Evolutionary conservation across 2,329 filamentous ascomycete genomes (phyloP), one percentile per base, ranked within the genome.

Genomic region (Sodiomyces alkalinus): DNA sequence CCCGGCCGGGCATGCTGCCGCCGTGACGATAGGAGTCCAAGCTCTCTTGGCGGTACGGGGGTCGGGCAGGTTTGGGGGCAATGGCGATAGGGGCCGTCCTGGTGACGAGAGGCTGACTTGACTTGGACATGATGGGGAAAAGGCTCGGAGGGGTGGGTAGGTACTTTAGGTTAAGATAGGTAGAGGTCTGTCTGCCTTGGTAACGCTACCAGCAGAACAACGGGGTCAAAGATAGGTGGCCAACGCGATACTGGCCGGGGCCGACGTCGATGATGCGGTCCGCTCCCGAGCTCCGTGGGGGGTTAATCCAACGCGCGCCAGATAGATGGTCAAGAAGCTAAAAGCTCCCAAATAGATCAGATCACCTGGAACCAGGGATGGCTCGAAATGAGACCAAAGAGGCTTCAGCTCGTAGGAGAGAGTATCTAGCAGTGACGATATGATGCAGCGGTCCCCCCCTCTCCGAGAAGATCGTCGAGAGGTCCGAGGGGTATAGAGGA

Each of bases 81-180:
- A 76, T 76, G 48, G 70, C 64, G 48, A 76, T 75, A 41, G 71
- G 71, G 46, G 67, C 68, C 53, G 70, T 73, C 51, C 71, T 59
- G 38, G 63, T 58, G 47, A 73, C 56, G 44, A 61, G 51, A 43
- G 51, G 18, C 11, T 27, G 26, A 17, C 17, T 57, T 40, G 64
- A 56, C 42, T 59, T 63, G 41, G 67, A 62, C 63, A 71, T 71
- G 52, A 46, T 45, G 49, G 43, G 46, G 44, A 44, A 38, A 39
- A 41, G 42, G 29, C 33, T 33, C n/a, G n/a, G n/a, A n/a, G n/a
- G n/a, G n/a, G n/a, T n/a, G n/a, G n/a, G n/a, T n/a, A n/a, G n/a
- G n/a, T n/a, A n/a, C n/a, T n/a, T n/a, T n/a, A n/a, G n/a, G n/a
- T n/a, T n/a, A n/a, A n/a, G n/a, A n/a, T n/a, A n/a, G n/a, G n/a